Evolutionary conservation across 2,329 filamentous ascomycete species (phyloP).

Genomic region (Penicillium nordicum): DNA sequence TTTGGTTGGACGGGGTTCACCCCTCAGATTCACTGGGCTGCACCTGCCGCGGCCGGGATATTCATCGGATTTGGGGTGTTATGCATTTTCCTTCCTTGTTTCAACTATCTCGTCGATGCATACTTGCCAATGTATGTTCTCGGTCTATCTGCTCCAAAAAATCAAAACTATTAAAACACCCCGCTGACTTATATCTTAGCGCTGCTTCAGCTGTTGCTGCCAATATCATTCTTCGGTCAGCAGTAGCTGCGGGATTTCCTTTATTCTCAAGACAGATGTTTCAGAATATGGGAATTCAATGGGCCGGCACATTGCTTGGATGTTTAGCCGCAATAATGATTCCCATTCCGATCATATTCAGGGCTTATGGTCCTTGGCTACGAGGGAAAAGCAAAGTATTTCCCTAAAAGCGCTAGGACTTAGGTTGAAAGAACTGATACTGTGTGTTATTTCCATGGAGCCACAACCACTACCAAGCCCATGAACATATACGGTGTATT

Average conservation of each 20-base stretch:
- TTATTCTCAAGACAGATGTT: slow-evolving; percentile 37
- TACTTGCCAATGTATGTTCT: slow-evolving; percentile 36
- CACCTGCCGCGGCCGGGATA: slow-evolving; percentile 20
- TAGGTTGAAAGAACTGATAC: too few species aligned
- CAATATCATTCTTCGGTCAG: slow-evolving; percentile 34
- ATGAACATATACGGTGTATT: not conserved
- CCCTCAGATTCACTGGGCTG: slow-evolving; percentile 26
- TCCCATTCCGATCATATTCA: slow-evolving; percentile 31
- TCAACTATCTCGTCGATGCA: slow-evolving; percentile 36
- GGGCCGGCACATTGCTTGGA: slow-evolving; percentile 36
- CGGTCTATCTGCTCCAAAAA: too few species aligned
- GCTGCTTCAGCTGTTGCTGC: slow-evolving; percentile 36
- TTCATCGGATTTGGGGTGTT: slow-evolving; percentile 29
- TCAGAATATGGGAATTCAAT: slow-evolving; percentile 31
- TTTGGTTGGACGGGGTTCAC: slow-evolving; percentile 32
- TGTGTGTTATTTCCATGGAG: not conserved
- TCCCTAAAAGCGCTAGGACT: not conserved
- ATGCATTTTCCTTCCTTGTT: slow-evolving; percentile 30
- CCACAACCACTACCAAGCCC: not conserved
- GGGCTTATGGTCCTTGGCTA: slow-evolving; percentile 25
- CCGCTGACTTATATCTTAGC: slow-evolving; percentile 12
- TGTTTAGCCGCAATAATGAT: slow-evolving; percentile 31
- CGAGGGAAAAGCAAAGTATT: slow-evolving; percentile 22
- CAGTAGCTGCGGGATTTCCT: slow-evolving; percentile 32
- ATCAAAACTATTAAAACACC: not conserved